Evolutionary conservation across 768 basidiomycete genomes (phyloP).

Genomic region (Thelephora ganbajun): DNA sequence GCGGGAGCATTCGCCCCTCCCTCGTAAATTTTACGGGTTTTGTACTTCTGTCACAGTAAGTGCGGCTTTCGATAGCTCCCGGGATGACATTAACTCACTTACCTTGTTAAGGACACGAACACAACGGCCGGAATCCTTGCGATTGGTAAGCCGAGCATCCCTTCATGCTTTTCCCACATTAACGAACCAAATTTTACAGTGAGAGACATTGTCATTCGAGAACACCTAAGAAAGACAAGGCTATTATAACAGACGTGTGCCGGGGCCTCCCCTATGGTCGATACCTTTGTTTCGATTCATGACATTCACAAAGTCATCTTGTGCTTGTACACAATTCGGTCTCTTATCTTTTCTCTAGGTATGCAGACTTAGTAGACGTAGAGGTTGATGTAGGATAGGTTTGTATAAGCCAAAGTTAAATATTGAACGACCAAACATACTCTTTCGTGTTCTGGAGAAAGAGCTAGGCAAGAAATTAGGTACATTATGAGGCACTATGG

Average conservation of each 20-base stretch:
- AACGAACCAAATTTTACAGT: slow-evolving; percentile 25
- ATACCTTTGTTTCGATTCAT: too few relatives aligned
- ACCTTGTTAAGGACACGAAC: slow-evolving; percentile 35
- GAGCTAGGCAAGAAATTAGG: too few relatives aligned
- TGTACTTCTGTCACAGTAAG: slow-evolving; percentile 62
- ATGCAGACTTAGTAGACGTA: too few relatives aligned
- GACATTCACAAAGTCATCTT: too few relatives aligned
- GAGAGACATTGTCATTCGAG: slow-evolving; percentile 70
- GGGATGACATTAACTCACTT: neutral
- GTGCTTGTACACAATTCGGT: too few relatives aligned
- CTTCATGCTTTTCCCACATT: neutral
- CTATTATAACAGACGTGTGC: slow-evolving; percentile 31
- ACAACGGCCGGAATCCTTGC: slow-evolving; percentile 69
- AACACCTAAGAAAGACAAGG: slow-evolving; percentile 62
- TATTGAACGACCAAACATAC: too few relatives aligned
- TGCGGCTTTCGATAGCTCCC: neutral
- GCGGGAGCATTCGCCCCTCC: slow-evolving; percentile 58
- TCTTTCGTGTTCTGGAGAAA: too few relatives aligned
- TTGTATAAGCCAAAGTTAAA: too few relatives aligned
- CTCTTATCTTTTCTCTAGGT: too few relatives aligned
- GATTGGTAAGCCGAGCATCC: slow-evolving; percentile 35
- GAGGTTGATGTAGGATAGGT: too few relatives aligned
- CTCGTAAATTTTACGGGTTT: slow-evolving; percentile 67
- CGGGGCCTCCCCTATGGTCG: too few relatives aligned
- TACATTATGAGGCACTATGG: too few relatives aligned